A percentile compares a stretch with the other conserved stretches of the same genome.
Conservation (phyloP, 192 early-diverging fungal species). For the Backusella westeae region DNA sequence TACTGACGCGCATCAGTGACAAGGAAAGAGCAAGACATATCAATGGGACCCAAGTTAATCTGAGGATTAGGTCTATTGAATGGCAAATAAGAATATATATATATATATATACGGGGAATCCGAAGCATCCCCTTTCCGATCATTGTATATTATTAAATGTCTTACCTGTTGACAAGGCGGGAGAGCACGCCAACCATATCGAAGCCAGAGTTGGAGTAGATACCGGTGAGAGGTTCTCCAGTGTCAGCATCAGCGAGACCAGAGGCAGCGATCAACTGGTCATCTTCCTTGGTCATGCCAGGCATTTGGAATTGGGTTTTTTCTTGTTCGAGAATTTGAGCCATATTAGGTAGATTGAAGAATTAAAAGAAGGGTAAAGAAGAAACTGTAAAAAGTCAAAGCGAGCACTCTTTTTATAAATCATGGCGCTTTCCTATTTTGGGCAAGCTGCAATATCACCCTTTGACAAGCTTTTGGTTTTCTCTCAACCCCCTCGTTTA, state of each 20-base stretch:
- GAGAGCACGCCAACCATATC: conserved; percentile 37
- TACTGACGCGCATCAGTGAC: conserved; percentile 39
- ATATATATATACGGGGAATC: neutral
- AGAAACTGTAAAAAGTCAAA: neutral
- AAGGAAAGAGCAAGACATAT: conserved; percentile 53
- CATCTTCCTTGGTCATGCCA: neutral
- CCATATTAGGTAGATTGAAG: conserved; percentile 8
- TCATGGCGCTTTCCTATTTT: conserved; percentile 3
- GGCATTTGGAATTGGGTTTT: conserved; percentile 2
- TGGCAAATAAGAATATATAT: too few species aligned
- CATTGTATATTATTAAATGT: neutral
- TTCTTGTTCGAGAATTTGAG: conserved; percentile 4
- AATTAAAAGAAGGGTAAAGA: neutral
- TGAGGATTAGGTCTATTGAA: conserved; percentile 52
- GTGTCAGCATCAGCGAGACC: neutral
- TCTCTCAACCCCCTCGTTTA: neutral
- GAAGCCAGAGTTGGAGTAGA: conserved; percentile 50
- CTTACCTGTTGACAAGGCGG: conserved; percentile 11
- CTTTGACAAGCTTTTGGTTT: conserved; percentile 5
- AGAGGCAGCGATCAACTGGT: neutral
- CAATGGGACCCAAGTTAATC: conserved; percentile 56
- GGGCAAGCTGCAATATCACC: conserved; percentile 1
- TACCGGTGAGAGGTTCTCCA: conserved; percentile 22
- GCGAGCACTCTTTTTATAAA: neutral
- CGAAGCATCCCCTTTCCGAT: neutral